Evolutionary conservation across 139 green algal genomes (phyloP).

Genomic region (Coccomyxa sp.): DNA sequence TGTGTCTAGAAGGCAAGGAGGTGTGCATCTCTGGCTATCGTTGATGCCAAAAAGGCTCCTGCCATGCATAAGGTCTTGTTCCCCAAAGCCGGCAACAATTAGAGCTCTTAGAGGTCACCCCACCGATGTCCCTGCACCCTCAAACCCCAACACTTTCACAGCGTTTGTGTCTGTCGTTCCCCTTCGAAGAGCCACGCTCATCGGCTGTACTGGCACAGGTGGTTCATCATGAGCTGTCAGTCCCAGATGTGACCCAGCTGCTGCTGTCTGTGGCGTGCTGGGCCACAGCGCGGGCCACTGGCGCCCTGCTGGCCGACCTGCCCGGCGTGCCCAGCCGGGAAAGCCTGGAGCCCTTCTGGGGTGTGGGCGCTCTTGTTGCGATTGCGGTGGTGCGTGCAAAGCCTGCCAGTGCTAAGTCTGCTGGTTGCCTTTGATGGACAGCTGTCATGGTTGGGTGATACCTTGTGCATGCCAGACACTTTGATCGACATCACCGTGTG

Average conservation of each 20-base stretch:
- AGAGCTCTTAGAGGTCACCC: background rate
- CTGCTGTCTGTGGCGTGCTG: conserved; percentile 16
- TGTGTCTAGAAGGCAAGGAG: conserved; percentile 31
- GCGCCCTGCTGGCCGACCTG: conserved; percentile 7
- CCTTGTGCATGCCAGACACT: too few species aligned
- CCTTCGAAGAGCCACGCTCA: too few species aligned
- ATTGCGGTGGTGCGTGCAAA: background rate
- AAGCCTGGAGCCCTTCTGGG: conserved; percentile 6
- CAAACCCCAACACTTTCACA: background rate
- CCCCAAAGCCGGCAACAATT: background rate
- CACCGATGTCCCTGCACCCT: background rate
- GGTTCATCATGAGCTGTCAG: conserved; percentile 28
- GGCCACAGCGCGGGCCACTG: background rate
- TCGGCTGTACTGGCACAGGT: background rate
- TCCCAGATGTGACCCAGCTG: conserved; percentile 24
- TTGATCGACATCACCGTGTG: too few species aligned
- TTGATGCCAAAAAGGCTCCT: background rate
- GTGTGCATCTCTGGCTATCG: conserved; percentile 4
- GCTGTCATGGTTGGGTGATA: too few species aligned
- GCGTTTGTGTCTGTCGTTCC: background rate
- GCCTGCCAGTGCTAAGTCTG: too few species aligned
- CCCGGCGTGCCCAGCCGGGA: background rate
- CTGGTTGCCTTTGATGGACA: too few species aligned
- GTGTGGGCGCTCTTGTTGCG: conserved; percentile 9
- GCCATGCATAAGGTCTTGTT: background rate